Base-by-base conservation (phyloP, 2,329 filamentous ascomycete species). In the Neurospora sp. region DNA sequence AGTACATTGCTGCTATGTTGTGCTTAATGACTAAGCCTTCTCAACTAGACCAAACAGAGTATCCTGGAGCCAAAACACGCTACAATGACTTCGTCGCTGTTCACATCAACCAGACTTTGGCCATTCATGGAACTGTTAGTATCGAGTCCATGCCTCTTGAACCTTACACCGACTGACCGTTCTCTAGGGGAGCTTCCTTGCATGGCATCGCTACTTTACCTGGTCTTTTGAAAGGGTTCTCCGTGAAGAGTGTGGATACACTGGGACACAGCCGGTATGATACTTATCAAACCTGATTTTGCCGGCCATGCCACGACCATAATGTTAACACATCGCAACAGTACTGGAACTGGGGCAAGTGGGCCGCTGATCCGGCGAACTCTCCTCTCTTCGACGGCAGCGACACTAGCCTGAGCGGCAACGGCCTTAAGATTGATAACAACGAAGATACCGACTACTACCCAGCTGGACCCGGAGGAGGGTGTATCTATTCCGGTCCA, bases 331-430 rank as follows among this genome's bases (percentile, higher is more conserved):
- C 6, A 4, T n/a, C 6, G 6, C 41, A 17, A 17, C 6, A 82
- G 75, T 87, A 86, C 78, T 83, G 82, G 78, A 83, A 87, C 75
- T 87, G 85, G 83, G 81, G 81, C 2, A 80, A 80, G 68, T 83
- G 82, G 77, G 79, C 82, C 2, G 71, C 78, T 2, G 82, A 87
- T 72, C 80, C 81, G 1, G 73, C 77, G 71, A 80, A 82, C 69
- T 86, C 85, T 0, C 83, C 85, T 15, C 75, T 87, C 67, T 87
- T 89, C 71, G 85, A 87, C 72, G 86, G 86, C 67, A 83, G 82
- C 71, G 81, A 81, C 36, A 84, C 82, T 67, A 83, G 81, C 68
- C 77, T 86, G 79, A 81, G 81, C 36, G 83, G 84, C 23, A 82
- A 87, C 70, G 85, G 85, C 28, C 71, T 76, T 12, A 75, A 77